These are phyloP conservation scores for Syzygium aromaticum DNA, from an alignment of 345 rosid genomes.

Conservation along the genomic window DNA sequence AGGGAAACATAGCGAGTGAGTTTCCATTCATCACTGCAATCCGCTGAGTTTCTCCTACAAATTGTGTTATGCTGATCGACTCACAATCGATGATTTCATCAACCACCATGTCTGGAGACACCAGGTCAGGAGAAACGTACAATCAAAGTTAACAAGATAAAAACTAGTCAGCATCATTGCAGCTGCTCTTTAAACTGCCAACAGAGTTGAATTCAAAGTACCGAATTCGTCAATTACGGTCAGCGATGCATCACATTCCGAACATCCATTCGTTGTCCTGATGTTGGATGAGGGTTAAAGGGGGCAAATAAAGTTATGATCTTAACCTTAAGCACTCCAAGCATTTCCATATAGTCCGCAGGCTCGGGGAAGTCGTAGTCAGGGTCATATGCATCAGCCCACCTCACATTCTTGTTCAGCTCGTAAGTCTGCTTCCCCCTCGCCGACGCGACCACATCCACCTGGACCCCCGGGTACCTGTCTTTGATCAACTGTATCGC, in stretches of 20 bases:
- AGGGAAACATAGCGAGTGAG: not conserved
- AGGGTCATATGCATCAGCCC: slow-evolving; percentile 82
- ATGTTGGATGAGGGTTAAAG: not conserved
- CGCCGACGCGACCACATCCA: slow-evolving; percentile 59
- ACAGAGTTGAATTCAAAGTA: not conserved
- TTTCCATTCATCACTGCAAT: not conserved
- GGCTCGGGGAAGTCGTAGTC: slow-evolving; percentile 90
- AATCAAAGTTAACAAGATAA: not conserved
- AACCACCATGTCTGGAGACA: not conserved
- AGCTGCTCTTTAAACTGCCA: not conserved
- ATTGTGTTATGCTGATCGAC: not conserved
- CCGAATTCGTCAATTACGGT: not conserved
- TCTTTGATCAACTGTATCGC: slow-evolving; percentile 78
- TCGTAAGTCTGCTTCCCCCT: slow-evolving; percentile 94
- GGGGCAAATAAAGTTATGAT: not conserved
- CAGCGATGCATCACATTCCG: not conserved
- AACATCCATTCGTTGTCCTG: not conserved
- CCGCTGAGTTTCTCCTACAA: not conserved
- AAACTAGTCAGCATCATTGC: not conserved
- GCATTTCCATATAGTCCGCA: slow-evolving; percentile 71
- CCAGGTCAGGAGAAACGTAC: not conserved
- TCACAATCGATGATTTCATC: not conserved
- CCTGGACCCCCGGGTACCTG: slow-evolving; percentile 91
- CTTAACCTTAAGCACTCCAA: slow-evolving; percentile 73
- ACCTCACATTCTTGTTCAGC: slow-evolving; percentile 89